Conservation (phyloP, 2,329 filamentous ascomycete genomes). For the Clonostachys rosea region DNA sequence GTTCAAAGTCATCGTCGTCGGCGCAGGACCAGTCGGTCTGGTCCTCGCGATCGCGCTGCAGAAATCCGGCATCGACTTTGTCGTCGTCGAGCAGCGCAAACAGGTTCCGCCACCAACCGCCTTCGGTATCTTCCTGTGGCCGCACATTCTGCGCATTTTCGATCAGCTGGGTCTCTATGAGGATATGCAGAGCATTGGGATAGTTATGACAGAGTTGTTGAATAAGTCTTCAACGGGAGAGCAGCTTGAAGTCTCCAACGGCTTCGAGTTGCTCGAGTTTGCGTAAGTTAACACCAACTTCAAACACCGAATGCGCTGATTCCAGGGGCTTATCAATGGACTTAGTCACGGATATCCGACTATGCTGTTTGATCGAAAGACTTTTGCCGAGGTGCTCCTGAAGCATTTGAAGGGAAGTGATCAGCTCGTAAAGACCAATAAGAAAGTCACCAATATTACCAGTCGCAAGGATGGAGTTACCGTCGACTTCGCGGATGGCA, state of each 20-base stretch:
- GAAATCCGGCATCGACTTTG: slow-evolving; percentile 21
- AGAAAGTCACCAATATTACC: not conserved
- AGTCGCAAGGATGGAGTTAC: not conserved
- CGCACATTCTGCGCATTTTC: slow-evolving; percentile 16
- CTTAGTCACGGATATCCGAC: not conserved
- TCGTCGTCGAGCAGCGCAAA: slow-evolving; percentile 20
- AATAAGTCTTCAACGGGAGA: not conserved
- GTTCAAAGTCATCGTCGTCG: slow-evolving; percentile 17
- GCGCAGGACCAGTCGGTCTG: slow-evolving; percentile 15
- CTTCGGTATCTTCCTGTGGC: slow-evolving; percentile 16
- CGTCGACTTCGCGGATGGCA: not conserved
- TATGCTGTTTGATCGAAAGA: not conserved
- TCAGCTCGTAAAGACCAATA: not conserved
- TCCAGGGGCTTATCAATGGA: not conserved
- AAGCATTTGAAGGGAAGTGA: not conserved
- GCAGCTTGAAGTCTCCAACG: not conserved
- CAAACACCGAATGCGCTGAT: not conserved
- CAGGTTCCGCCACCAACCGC: slow-evolving; percentile 16
- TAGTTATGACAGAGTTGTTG: not conserved
- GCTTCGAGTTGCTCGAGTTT: not conserved
- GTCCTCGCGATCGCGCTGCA: slow-evolving; percentile 13
- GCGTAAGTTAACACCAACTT: not conserved
- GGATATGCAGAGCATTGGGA: not conserved
- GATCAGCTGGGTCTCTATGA: slow-evolving; percentile 19
- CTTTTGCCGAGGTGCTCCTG: not conserved